Conservation (phyloP, 768 basidiomycete genomes). For the Amanita jacksonii region DNA sequence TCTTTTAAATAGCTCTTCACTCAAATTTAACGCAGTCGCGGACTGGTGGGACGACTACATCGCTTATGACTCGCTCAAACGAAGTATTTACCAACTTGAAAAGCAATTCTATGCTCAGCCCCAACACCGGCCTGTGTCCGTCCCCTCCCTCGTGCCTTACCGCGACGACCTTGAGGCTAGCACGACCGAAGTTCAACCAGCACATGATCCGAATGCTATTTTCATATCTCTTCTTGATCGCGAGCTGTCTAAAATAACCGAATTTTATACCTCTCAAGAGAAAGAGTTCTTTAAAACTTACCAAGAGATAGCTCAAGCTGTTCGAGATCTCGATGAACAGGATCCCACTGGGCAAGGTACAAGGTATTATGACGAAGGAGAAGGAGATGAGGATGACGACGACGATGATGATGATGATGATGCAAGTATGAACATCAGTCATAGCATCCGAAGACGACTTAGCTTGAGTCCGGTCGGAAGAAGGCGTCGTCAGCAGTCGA, state of each 20-base stretch:
- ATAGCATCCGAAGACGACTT: too few species aligned
- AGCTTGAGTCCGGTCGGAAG: constrained; percentile 25
- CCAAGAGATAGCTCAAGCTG: constrained; percentile 44
- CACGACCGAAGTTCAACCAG: constrained; percentile 49
- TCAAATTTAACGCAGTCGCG: constrained; percentile 85
- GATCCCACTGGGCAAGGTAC: constrained; percentile 38
- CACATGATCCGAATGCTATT: constrained; percentile 36
- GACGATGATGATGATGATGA: constrained; percentile 48
- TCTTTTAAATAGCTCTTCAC: constrained; percentile 73
- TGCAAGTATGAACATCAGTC: constrained; percentile 22
- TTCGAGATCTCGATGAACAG: constrained; percentile 49
- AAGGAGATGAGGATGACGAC: constrained; percentile 48
- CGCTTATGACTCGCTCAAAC: constrained; percentile 77
- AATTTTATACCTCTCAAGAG: constrained; percentile 75
- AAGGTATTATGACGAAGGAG: constrained; percentile 50
- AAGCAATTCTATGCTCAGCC: constrained; percentile 46
- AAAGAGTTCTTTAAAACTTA: constrained; percentile 59
- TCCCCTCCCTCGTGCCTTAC: constrained; percentile 11
- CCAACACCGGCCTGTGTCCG: not conserved
- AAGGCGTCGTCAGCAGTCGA: constrained; percentile 13
- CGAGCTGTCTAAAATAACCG: constrained; percentile 71
- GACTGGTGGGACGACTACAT: constrained; percentile 95
- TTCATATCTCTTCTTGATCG: constrained; percentile 74
- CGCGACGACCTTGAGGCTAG: constrained; percentile 52
- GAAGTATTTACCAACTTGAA: constrained; percentile 78